Base-by-base conservation (phyloP, 1,284 basidiomycete species). In the Trichosporon sp. region DNA sequence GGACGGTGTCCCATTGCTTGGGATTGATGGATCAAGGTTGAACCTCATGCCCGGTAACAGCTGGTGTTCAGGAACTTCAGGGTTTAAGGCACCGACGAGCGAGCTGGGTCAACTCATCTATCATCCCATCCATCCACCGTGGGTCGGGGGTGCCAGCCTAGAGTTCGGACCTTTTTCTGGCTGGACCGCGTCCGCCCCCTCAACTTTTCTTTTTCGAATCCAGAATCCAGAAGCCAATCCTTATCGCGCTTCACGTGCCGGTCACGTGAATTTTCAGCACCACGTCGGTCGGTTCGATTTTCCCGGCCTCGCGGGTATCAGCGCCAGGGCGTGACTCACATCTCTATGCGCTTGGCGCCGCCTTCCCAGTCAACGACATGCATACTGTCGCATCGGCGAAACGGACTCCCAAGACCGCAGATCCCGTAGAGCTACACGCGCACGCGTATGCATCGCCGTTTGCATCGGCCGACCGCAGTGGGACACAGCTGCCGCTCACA, bases 191-290 rank as follows among this genome's bases (percentile, higher is more conserved):
- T 54, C 19, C 4, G 51, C 19, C 19, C 19, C 11, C 51, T 51
- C 19, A 54, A 54, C 51, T n/a, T 35, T 63, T 35, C 32, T 26
- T 63, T 61, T 63, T 63, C 59, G 59, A 63, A 63, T 63, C 19
- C 51, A 54, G 51, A 54, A 54, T 54, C 21, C 51, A 54, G 51
- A 19, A 54, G 51, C 51, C 51, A 54, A 54, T 54, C 51, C 51
- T 54, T 54, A 54, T 54, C 51, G 21, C 51, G 26, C 16, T 46
- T 54, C 51, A 54, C 51, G 51, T 54, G 51, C 51, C 19, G 10
- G 51, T 54, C 46, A 48, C 46, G 46, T 48, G 46, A 48, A 48
- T 48, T 48, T 16, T 54, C 19, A 54, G 51, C 16, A n/a, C 16
- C 10, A n/a, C 46, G 48, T 54, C 51, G 19, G 51, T 19, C 51